Evolutionary conservation across 1,139 yeast species (phyloP).

Genomic region (Pichia sp.): DNA sequence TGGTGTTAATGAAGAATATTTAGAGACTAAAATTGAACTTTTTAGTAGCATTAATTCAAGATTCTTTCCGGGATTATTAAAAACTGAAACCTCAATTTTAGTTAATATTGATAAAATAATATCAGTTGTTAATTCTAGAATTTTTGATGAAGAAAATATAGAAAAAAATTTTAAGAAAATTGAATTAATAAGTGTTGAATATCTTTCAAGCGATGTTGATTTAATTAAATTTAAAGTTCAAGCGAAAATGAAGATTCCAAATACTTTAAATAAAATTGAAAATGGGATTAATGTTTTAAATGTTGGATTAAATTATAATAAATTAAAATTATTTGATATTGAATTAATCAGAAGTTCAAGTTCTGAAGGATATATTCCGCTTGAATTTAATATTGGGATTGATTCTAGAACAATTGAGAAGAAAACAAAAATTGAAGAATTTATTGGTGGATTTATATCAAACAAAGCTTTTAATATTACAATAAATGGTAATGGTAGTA

Average conservation of each 20-base stretch:
- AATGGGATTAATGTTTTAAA: constrained; percentile 3
- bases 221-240: constrained; percentile 1
- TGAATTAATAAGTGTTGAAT: constrained; percentile 1
- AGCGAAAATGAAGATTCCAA: constrained; percentile 1
- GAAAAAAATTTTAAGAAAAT: no score
- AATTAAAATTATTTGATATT: not conserved
- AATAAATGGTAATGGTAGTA: constrained; percentile 17
- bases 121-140: not conserved
- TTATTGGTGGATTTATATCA: constrained; percentile 31
- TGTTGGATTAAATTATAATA: constrained; percentile 2
- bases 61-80: not conserved
- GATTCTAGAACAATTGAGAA: constrained; percentile 4
- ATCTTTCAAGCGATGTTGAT: not conserved
- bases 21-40: not conserved
- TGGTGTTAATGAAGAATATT: not conserved
- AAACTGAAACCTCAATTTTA: not conserved
- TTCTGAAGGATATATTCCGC: not conserved
- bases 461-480: constrained; percentile 17
- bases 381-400: constrained; percentile 2
- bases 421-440: constrained; percentile 24
- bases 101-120: not conserved
- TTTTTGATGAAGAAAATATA: not conserved
- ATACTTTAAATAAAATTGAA: not conserved
- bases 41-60: not conserved
- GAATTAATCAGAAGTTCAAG: not conserved